phyloP scores from a whole-genome alignment of 75 land plant genomes.

The Cryptomeria japonica region DNA sequence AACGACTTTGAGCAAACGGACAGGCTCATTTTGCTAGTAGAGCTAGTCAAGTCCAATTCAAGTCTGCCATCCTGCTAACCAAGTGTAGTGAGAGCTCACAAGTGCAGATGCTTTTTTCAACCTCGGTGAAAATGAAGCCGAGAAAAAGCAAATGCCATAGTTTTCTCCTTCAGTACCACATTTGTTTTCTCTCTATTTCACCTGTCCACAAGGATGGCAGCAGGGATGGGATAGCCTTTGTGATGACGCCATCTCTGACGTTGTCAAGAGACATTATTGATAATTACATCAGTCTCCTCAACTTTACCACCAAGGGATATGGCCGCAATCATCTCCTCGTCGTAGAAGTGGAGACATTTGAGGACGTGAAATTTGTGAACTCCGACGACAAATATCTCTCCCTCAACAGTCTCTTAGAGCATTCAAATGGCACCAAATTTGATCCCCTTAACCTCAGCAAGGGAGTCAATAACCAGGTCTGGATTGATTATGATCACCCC shows the following conservation, averaged over 20 bases:
- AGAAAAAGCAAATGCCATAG: neutral
- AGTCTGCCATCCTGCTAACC: neutral
- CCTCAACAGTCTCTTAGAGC: slow-evolving; percentile 29
- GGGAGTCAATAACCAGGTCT: slow-evolving; percentile 23
- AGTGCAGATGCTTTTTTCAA: neutral
- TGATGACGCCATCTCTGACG: slow-evolving; percentile 15
- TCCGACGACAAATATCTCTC: slow-evolving; percentile 33
- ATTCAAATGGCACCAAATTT: neutral
- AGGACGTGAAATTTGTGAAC: slow-evolving; percentile 11
- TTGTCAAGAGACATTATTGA: neutral
- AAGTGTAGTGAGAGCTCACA: neutral
- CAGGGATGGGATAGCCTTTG: slow-evolving; percentile 30
- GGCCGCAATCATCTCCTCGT: slow-evolving; percentile 27
- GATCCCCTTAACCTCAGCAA: neutral
- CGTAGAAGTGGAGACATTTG: slow-evolving; percentile 40
- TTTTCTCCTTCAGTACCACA: slow-evolving; percentile 18
- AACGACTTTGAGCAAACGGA: neutral
- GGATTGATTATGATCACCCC: slow-evolving; percentile 28
- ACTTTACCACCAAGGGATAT: slow-evolving; percentile 19
- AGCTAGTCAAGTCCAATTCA: neutral
- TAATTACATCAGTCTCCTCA: slow-evolving; percentile 18
- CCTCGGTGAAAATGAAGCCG: neutral
- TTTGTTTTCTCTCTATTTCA: slow-evolving; percentile 16
- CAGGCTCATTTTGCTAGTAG: neutral
- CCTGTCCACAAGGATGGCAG: neutral